Conservation (phyloP, 2,329 filamentous ascomycete species). For the Leptoxyphium fumago region DNA sequence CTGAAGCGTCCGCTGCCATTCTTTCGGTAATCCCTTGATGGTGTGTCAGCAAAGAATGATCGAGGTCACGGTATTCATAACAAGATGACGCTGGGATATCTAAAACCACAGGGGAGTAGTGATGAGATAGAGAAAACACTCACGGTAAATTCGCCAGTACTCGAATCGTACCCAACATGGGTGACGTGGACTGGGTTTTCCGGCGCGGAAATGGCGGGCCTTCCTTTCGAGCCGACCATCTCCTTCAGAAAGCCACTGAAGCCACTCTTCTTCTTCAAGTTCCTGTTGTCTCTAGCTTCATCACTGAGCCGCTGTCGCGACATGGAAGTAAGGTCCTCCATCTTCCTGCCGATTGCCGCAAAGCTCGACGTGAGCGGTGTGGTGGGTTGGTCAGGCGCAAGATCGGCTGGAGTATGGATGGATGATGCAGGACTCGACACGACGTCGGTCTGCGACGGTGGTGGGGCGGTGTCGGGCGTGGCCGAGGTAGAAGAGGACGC, state of each 20-base stretch:
- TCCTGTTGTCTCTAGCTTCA: slow-evolving; percentile 52
- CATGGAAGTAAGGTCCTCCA: slow-evolving; percentile 36
- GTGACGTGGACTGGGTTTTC: slow-evolving; percentile 97
- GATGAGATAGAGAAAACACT: slow-evolving; percentile 22
- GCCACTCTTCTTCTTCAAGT: slow-evolving; percentile 64
- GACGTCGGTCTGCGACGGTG: slow-evolving; percentile 1
- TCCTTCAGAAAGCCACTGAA: slow-evolving; percentile 81
- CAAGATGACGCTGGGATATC: too few relatives aligned
- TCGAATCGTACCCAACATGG: slow-evolving; percentile 92
- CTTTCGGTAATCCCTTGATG: slow-evolving; percentile 66
- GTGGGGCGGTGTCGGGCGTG: background rate
- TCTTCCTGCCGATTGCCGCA: slow-evolving; percentile 27
- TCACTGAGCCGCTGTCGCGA: slow-evolving; percentile 63
- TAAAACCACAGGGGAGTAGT: too few relatives aligned
- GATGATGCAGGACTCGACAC: slow-evolving; percentile 4
- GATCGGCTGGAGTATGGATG: slow-evolving; percentile 1
- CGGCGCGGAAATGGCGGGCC: slow-evolving; percentile 89
- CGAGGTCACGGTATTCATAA: too few relatives aligned
- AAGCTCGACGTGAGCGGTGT: slow-evolving; percentile 29
- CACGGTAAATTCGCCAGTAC: slow-evolving; percentile 92
- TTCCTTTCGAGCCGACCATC: slow-evolving; percentile 69
- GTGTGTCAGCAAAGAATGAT: too few relatives aligned
- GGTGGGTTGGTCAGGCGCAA: slow-evolving; percentile 11
- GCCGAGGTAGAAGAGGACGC: too few relatives aligned
- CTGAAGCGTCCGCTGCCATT: slow-evolving; percentile 92